phyloP scores from a whole-genome alignment of 768 basidiomycete species.

The Tricholoma saponaceum region DNA sequence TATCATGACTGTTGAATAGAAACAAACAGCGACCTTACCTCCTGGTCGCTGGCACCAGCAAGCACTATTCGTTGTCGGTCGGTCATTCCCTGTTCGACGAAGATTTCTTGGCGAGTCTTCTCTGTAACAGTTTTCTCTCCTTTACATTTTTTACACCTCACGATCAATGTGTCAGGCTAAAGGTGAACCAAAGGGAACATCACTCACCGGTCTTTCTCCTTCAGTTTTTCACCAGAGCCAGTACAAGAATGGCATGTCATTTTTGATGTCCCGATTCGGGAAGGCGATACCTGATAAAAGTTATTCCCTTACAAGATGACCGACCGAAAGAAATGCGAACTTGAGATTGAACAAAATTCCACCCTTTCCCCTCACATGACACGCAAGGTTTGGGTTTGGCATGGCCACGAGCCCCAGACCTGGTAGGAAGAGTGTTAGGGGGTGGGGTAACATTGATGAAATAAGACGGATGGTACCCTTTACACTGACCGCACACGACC shows the following conservation, averaged over 20 bases:
- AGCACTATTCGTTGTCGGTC: slow-evolving; percentile 84
- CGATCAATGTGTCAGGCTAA: not conserved
- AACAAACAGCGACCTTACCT: slow-evolving; percentile 39
- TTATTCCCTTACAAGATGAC: not conserved
- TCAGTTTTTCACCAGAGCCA: slow-evolving; percentile 65
- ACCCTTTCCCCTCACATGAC: slow-evolving; percentile 83
- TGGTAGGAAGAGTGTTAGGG: slow-evolving; percentile 22
- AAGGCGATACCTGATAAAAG: slow-evolving; percentile 35
- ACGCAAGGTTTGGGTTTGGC: slow-evolving; percentile 84
- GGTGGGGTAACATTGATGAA: not conserved
- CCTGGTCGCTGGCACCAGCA: slow-evolving; percentile 88
- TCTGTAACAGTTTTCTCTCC: slow-evolving; percentile 81
- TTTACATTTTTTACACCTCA: slow-evolving; percentile 94
- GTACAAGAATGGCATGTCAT: slow-evolving; percentile 65
- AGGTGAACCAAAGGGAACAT: not conserved
- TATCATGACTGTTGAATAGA: not conserved
- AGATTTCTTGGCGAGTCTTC: slow-evolving; percentile 85
- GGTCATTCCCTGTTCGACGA: slow-evolving; percentile 83
- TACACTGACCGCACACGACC: slow-evolving; percentile 71
- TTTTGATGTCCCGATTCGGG: slow-evolving; percentile 46
- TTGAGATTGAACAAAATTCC: slow-evolving; percentile 56
- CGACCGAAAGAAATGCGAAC: slow-evolving; percentile 22
- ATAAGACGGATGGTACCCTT: slow-evolving; percentile 49
- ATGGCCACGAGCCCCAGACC: slow-evolving; percentile 76
- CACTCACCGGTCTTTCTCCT: slow-evolving; percentile 78